Evolutionary conservation across 2,329 filamentous ascomycete species (phyloP).

Genomic region (Gaeumannomyces sp.): DNA sequence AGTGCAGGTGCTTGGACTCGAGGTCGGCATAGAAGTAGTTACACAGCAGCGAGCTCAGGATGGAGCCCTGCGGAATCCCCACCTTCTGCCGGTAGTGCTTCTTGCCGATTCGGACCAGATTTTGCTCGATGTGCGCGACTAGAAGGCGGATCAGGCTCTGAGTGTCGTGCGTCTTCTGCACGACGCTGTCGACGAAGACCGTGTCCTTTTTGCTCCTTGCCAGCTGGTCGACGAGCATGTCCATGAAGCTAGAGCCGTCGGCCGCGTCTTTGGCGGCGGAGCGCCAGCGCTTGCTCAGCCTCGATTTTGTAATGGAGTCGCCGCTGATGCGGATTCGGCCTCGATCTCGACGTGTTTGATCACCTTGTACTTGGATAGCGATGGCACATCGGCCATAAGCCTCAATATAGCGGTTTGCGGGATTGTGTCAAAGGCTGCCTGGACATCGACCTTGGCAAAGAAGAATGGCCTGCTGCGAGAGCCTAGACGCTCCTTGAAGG

Average conservation of each 20-base stretch:
- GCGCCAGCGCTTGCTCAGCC: slow-evolving; percentile 50
- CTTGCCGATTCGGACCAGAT: slow-evolving; percentile 83
- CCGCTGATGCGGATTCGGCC: slow-evolving; percentile 29
- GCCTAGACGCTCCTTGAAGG: slow-evolving; percentile 54
- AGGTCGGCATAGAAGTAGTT: slow-evolving; percentile 95
- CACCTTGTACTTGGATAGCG: slow-evolving; percentile 60
- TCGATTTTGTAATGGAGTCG: slow-evolving; percentile 29
- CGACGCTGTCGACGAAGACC: slow-evolving; percentile 68
- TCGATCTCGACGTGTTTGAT: slow-evolving; percentile 69
- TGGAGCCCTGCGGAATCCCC: slow-evolving; percentile 90
- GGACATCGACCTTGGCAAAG: slow-evolving; percentile 89
- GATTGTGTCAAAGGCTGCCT: slow-evolving; percentile 91
- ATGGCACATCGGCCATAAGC: slow-evolving; percentile 54
- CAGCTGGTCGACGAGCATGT: slow-evolving; percentile 34
- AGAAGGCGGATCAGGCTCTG: slow-evolving; percentile 63
- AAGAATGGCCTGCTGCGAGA: slow-evolving; percentile 48
- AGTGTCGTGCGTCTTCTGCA: slow-evolving; percentile 50
- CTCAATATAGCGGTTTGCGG: slow-evolving; percentile 69
- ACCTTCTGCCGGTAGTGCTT: slow-evolving; percentile 80
- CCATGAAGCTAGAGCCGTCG: slow-evolving; percentile 37
- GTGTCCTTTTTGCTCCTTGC: slow-evolving; percentile 53
- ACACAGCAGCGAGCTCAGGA: slow-evolving; percentile 80
- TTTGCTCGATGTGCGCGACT: slow-evolving; percentile 72
- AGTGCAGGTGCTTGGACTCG: slow-evolving; percentile 62
- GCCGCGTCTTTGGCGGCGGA: slow-evolving; percentile 39